phyloP scores from a whole-genome alignment of 2,329 filamentous ascomycete genomes.

The Colletotrichum tofieldiae region DNA sequence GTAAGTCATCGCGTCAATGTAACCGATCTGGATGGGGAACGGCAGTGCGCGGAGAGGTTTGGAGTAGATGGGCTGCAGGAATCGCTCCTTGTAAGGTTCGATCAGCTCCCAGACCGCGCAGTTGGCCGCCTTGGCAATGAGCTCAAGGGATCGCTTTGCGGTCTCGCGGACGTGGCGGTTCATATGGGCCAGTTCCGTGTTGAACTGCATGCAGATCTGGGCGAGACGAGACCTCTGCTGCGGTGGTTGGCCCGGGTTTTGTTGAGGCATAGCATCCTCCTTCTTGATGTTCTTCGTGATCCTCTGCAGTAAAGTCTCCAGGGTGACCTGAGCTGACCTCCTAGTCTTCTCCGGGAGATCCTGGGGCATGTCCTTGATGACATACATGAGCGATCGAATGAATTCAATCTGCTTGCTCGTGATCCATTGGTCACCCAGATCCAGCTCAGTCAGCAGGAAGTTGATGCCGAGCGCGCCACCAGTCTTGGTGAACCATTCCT shows the following conservation, averaged over 20 bases:
- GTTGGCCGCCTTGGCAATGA: constrained; percentile 83
- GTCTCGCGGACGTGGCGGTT: constrained; percentile 94
- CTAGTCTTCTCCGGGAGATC: constrained; percentile 94
- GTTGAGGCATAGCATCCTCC: constrained; percentile 74
- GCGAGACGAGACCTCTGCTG: constrained; percentile 74
- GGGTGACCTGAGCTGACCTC: constrained; percentile 84
- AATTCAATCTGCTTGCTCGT: constrained; percentile 88
- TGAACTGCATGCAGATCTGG: constrained; percentile 86
- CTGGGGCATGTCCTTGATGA: constrained; percentile 97
- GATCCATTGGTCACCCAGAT: constrained; percentile 89
- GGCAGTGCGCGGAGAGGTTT: constrained; percentile 95
- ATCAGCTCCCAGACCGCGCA: constrained; percentile 91
- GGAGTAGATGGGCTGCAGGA: constrained; percentile 93
- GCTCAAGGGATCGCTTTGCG: constrained; percentile 84
- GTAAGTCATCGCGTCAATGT: constrained; percentile 97
- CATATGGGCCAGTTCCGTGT: constrained; percentile 93
- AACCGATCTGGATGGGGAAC: constrained; percentile 96
- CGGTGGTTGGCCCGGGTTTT: constrained; percentile 55
- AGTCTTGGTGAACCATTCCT: constrained; percentile 99
- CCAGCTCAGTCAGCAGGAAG: constrained; percentile 86
- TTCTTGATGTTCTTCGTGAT: constrained; percentile 87
- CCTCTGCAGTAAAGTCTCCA: constrained; percentile 83
- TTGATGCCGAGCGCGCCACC: constrained; percentile 93
- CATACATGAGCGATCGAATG: constrained; percentile 91
- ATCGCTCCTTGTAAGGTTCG: constrained; percentile 88